Conservation (phyloP, 495 filamentous ascomycete species). For the Penicillium canescens region DNA sequence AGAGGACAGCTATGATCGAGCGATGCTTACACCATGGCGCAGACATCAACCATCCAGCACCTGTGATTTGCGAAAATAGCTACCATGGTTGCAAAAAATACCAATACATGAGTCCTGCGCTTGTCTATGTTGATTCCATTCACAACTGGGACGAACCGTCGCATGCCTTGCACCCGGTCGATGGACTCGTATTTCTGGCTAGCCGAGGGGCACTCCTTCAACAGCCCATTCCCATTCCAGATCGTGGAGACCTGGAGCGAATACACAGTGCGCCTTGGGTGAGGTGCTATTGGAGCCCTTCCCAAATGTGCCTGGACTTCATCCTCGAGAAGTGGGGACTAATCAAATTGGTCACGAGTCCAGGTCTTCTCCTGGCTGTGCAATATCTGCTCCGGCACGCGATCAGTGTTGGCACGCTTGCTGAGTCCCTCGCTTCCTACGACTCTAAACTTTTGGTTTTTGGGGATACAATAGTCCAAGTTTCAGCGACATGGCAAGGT, state of each 20-base stretch:
- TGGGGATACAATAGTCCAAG: background rate
- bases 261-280: conserved; percentile 1
- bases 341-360: background rate
- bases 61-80: background rate
- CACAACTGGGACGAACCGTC: background rate
- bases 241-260: background rate
- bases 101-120: background rate
- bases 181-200: conserved; percentile 1
- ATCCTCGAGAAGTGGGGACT: background rate
- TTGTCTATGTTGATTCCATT: conserved; percentile 1
- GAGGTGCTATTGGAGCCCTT: background rate
- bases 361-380: background rate
- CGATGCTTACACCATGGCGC: background rate
- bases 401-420: background rate
- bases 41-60: background rate
- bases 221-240: background rate
- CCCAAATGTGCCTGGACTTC: background rate
- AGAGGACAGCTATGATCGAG: background rate
- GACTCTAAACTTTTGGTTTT: background rate
- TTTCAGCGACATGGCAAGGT: background rate
- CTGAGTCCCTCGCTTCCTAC: conserved; percentile 1
- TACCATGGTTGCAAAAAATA: background rate
- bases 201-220: conserved; percentile 1
- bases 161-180: background rate
- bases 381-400: background rate